Base-by-base conservation (phyloP, 2,329 filamentous ascomycete genomes). In the Diaporthe citrichinensis region DNA sequence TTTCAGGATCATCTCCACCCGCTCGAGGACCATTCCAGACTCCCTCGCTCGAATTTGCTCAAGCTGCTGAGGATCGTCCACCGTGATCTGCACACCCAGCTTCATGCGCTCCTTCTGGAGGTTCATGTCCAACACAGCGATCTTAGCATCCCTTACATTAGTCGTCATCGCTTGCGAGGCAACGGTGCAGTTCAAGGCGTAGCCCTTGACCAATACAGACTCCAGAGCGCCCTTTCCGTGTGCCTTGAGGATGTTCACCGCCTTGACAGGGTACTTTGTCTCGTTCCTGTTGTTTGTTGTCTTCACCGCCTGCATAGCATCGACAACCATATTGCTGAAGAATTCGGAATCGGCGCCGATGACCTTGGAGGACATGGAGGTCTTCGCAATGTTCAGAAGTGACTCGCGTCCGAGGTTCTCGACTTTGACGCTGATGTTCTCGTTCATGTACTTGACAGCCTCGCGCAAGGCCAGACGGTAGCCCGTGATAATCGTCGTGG, bases 71-170 rank as follows among this genome's bases (percentile, higher is more conserved):
- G 97, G 97, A 84, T 99, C 97, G 80, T 99, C 97, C 79, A 99
- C 94, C 17, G 97, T 98, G 81, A 99, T 98, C 86, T 99, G 96
- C 76, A 99, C 97, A 79, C 97, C 97, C 76, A 99, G 89, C 91
- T 99, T 98, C 97, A 99, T 98, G 80, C 96, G 92, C 89, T 98
- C 96, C 89, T 99, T 99, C 83, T 98, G 96, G 81, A 99, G 85
- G 86, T 99, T 99, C 92, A 99, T 98, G 84, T 99, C 97, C 77
- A 99, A 87, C 81, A 96, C 93, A 68, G 97, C 97, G 85, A 99
- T 99, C 89, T 98, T 98, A 79, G 97, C 97, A 85, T 98, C 96
- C 71, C 91, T 91, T 83, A 99, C 92, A 80, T 94, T 92, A 41
- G 97, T 99, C 81, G 92, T 95, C 97, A 99, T 99, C 61, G 97